Evolutionary conservation across 2,329 filamentous ascomycete species (phyloP), one percentile per base, ranked within the genome.

Genomic region (Phialemoniopsis sp.): DNA sequence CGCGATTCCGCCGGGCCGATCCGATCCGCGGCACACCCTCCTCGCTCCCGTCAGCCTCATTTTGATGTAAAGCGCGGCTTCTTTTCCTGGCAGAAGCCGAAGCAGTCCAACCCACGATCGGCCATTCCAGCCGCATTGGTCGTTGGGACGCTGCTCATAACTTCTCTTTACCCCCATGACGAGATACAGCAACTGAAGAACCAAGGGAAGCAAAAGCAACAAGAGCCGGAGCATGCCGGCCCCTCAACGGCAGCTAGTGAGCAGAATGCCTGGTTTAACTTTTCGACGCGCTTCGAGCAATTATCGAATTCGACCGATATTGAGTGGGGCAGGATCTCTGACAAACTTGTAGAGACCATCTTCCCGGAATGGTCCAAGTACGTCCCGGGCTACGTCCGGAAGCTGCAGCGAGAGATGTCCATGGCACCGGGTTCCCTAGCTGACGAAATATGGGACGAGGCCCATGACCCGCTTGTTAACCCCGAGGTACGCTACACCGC

Each of bases 361-460:
- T 63, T 94, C 4, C 91, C 91, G 0, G 80, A 86, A 32, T 97
- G 91, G 91, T 81, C 85, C 28, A 84, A 80, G 47, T 58, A 79
- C 32, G 67, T 96, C 14, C 90, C 90, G 1, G 82, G 72, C 4
- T 89, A 87, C 39, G 68, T 94, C 40, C 75, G 78, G 44, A 96
- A 95, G 60, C 74, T 97, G 28, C 89, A 95, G 57, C 78, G 79
- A 16, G 91, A 97, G 63, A 71, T 96, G 13, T 93, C 88, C 28
- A 85, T 93, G 80, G 80, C 85, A 0, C 87, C 89, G 0, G 91
- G 89, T 2, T 95, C 89, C 1, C 68, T 98, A 32, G 89, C 91
- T 12, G 85, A 94, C 55, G 87, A 96, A 50, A 93, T 98, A 42
- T 97, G 93, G 93, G 72, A 74, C 47, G 91, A 97, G 53, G 89